Evolutionary conservation across 2,329 filamentous ascomycete species (phyloP).

Genomic region (Aphanoascus verrucosus): DNA sequence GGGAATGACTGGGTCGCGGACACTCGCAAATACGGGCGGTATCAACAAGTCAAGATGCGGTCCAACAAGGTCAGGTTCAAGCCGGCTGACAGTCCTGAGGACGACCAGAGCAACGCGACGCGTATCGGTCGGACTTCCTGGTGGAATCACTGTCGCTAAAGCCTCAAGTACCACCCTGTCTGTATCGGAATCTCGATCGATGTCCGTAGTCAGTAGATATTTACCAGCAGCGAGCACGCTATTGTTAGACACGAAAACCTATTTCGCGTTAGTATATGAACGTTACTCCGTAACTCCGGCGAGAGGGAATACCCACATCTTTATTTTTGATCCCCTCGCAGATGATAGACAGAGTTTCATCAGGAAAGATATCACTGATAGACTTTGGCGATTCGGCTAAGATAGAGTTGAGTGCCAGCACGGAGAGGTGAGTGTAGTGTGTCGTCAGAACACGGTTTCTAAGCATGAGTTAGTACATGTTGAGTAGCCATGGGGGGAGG

Average conservation of each 20-base stretch:
- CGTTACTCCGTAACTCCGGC: background rate
- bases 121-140: slow-evolving; percentile 68
- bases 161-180: slow-evolving; percentile 71
- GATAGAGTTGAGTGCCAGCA: slow-evolving; percentile 80
- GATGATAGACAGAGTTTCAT: slow-evolving; percentile 67
- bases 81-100: slow-evolving; percentile 69
- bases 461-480: slow-evolving; percentile 28
- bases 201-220: slow-evolving; percentile 58
- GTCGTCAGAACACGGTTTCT: slow-evolving; percentile 69
- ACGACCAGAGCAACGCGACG: slow-evolving; percentile 80
- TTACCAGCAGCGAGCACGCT: slow-evolving; percentile 83
- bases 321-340: slow-evolving; percentile 68
- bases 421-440: slow-evolving; percentile 64
- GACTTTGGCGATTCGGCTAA: slow-evolving; percentile 66
- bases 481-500: background rate
- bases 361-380: slow-evolving; percentile 56
- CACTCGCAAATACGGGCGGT: slow-evolving; percentile 74
- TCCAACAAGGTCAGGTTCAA: slow-evolving; percentile 66
- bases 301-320: slow-evolving; percentile 47
- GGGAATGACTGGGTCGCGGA: slow-evolving; percentile 84
- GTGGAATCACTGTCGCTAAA: slow-evolving; percentile 62
- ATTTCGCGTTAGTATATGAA: slow-evolving; percentile 16
- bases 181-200: slow-evolving; percentile 56
- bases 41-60: slow-evolving; percentile 74
- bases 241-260: slow-evolving; percentile 76